phyloP scores from a whole-genome alignment of 2,329 filamentous ascomycete species.

The Fusarium irregulare region DNA sequence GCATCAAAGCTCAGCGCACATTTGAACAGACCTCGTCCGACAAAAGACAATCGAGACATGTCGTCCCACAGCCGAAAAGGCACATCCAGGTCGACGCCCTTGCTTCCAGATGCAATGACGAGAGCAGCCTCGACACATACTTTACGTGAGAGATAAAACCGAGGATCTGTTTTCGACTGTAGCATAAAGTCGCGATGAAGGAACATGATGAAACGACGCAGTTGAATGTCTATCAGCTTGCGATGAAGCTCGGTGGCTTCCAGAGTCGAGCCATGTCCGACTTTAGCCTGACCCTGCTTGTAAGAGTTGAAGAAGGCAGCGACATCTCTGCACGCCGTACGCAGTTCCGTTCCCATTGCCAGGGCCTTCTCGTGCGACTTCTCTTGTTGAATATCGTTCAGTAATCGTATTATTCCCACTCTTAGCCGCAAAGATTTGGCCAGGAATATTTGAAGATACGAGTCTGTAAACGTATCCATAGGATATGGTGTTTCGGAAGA shows the following conservation, averaged over 20 bases:
- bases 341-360: conserved; percentile 35
- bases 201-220: conserved; percentile 45
- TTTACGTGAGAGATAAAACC: conserved; percentile 45
- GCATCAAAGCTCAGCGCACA: conserved; percentile 45
- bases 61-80: conserved; percentile 38
- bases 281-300: not conserved
- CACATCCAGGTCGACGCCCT: conserved; percentile 25
- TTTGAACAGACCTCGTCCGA: conserved; percentile 44
- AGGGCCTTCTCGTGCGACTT: conserved; percentile 40
- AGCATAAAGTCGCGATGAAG: conserved; percentile 47
- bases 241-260: conserved; percentile 39
- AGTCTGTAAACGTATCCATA: conserved; percentile 33
- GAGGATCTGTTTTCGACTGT: conserved; percentile 36
- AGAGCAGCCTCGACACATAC: conserved; percentile 42
- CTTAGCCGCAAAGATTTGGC: conserved; percentile 39
- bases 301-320: conserved; percentile 38
- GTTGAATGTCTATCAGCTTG: conserved; percentile 41
- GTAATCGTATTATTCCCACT: conserved; percentile 34
- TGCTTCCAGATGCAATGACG: conserved; percentile 38
- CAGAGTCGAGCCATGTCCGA: conserved; percentile 9
- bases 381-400: conserved; percentile 40
- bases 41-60: conserved; percentile 39
- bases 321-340: conserved; percentile 39
- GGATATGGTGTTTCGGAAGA: conserved; percentile 9
- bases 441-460: conserved; percentile 39